Evolutionary conservation across 164 flowering plant genomes (phyloP).

Genomic region (Aristolochia contorta): DNA sequence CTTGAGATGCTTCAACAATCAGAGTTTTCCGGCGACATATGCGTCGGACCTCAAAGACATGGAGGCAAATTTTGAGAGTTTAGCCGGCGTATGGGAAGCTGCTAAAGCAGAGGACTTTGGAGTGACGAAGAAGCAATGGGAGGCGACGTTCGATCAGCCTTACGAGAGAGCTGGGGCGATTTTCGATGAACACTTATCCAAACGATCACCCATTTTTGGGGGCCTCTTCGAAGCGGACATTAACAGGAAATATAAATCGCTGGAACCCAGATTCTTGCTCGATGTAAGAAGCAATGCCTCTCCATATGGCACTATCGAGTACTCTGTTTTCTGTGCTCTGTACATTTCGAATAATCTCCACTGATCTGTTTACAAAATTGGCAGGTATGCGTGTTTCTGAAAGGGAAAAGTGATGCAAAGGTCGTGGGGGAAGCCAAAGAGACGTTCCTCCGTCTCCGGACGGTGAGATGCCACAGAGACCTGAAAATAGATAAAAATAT

Average conservation of each 20-base stretch:
- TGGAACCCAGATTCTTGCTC: conserved; percentile 69
- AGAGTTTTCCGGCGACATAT: conserved; percentile 85
- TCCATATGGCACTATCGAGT: too few species aligned
- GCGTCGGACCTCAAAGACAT: conserved; percentile 50
- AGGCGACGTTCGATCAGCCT: conserved; percentile 58
- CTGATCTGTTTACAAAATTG: not conserved
- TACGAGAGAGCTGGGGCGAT: conserved; percentile 78
- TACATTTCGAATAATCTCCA: too few species aligned
- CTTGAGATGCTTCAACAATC: conserved; percentile 12
- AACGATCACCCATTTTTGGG: conserved; percentile 43
- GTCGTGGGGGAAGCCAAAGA: conserved; percentile 7
- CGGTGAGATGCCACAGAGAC: conserved; percentile 61
- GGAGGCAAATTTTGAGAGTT: conserved; percentile 36
- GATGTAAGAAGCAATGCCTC: conserved; percentile 38
- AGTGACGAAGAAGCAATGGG: conserved; percentile 62
- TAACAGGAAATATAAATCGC: conserved; percentile 55
- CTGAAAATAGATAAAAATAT: conserved; percentile 47
- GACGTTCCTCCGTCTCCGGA: conserved; percentile 34
- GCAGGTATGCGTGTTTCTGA: conserved; percentile 60
- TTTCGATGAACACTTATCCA: conserved; percentile 13
- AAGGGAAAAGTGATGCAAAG: conserved; percentile 20
- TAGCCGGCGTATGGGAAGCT: conserved; percentile 35
- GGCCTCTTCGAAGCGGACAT: conserved; percentile 53
- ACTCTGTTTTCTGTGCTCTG: too few species aligned
- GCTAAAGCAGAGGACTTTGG: conserved; percentile 36